A percentile compares a stretch with the other conserved stretches of the same genome.
These are phyloP conservation scores for Kentomonas sorsogonicus DNA, from an alignment of 208 protist genomes.

Conservation along the genomic window DNA sequence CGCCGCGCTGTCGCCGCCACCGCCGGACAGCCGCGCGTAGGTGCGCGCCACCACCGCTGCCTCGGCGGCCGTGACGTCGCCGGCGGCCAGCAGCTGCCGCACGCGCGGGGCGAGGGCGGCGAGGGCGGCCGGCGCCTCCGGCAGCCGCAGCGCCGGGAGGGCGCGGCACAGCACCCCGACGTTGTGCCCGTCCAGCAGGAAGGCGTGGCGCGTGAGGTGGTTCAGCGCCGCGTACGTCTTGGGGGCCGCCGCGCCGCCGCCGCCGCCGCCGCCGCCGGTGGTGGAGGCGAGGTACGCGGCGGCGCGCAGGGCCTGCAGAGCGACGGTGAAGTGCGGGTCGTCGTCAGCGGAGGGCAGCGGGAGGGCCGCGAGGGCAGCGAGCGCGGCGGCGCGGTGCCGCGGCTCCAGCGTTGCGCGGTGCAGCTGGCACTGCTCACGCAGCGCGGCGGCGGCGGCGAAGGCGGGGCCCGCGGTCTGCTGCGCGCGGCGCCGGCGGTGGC, in stretches of 20 bases:
- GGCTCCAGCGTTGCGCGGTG: too few relatives aligned
- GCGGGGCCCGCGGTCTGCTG: neutral
- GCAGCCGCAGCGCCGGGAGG: conserved; percentile 40
- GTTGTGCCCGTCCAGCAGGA: conserved; percentile 52
- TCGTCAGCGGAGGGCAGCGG: conserved; percentile 65
- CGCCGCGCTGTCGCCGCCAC: neutral
- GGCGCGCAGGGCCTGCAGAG: conserved; percentile 42
- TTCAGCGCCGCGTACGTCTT: conserved; percentile 69
- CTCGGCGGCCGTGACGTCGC: conserved; percentile 12
- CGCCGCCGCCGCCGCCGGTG: too few relatives aligned
- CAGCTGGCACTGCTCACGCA: too few relatives aligned
- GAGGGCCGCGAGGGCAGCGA: conserved; percentile 30
- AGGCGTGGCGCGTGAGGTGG: conserved; percentile 65
- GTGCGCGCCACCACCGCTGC: conserved; percentile 14
- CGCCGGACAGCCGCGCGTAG: conserved; percentile 15
- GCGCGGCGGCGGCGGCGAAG: conserved; percentile 19
- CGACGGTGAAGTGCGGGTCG: conserved; percentile 56
- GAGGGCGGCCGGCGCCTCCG: conserved; percentile 52
- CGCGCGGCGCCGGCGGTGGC: too few relatives aligned
- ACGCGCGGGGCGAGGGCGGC: conserved; percentile 53
- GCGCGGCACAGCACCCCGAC: conserved; percentile 34
- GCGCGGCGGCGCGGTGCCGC: conserved; percentile 48
- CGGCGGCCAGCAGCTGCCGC: conserved; percentile 36
- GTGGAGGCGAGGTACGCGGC: conserved; percentile 61
- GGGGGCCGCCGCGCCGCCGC: conserved; percentile 24